Percentiles rank a stretch among this genome's conserved stretches.
Evolutionary conservation across 192 early-diverging fungal genomes (phyloP).

Genomic region (Kappamyces sp.): DNA sequence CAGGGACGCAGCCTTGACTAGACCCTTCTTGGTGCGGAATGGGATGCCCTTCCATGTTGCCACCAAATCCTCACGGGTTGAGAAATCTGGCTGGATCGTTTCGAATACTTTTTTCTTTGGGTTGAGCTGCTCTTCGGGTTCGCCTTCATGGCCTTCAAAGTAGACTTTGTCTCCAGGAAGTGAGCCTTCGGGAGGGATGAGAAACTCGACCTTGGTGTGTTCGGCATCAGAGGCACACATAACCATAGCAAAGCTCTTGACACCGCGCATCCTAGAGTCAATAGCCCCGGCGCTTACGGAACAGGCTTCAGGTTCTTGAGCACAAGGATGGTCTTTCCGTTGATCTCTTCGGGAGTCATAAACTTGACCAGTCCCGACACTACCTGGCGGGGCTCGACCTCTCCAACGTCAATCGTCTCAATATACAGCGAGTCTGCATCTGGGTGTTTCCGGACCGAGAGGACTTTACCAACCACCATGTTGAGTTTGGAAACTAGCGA

Average conservation of each 20-base stretch:
- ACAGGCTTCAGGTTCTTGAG: slow-evolving; percentile 95
- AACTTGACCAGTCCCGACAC: slow-evolving; percentile 91
- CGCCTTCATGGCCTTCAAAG: slow-evolving; percentile 84
- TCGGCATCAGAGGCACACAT: slow-evolving; percentile 79
- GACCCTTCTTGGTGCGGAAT: slow-evolving; percentile 41
- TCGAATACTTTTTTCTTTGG: slow-evolving; percentile 99
- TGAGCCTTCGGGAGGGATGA: slow-evolving; percentile 77
- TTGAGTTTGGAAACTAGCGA: slow-evolving; percentile 73
- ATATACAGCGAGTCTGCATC: slow-evolving; percentile 96
- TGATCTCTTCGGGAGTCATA: slow-evolving; percentile 85
- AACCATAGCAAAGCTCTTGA: slow-evolving; percentile 95
- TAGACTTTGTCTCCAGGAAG: slow-evolving; percentile 86
- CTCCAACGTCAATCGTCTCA: slow-evolving; percentile 89
- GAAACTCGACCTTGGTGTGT: slow-evolving; percentile 83
- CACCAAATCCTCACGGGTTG: slow-evolving; percentile 40
- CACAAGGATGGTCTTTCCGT: slow-evolving; percentile 42
- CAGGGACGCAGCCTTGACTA: slow-evolving; percentile 36
- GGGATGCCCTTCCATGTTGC: slow-evolving; percentile 45
- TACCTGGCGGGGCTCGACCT: slow-evolving; percentile 75
- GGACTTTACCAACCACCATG: slow-evolving; percentile 86
- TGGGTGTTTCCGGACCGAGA: slow-evolving; percentile 79
- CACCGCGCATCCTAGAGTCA: slow-evolving; percentile 69
- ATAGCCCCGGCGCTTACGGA: slow-evolving; percentile 24
- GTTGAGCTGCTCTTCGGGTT: slow-evolving; percentile 84
- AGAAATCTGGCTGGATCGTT: slow-evolving; percentile 82